These are phyloP conservation scores for Beta vulgaris DNA, from an alignment of 148 eudicot genomes.

Conservation along the genomic window DNA sequence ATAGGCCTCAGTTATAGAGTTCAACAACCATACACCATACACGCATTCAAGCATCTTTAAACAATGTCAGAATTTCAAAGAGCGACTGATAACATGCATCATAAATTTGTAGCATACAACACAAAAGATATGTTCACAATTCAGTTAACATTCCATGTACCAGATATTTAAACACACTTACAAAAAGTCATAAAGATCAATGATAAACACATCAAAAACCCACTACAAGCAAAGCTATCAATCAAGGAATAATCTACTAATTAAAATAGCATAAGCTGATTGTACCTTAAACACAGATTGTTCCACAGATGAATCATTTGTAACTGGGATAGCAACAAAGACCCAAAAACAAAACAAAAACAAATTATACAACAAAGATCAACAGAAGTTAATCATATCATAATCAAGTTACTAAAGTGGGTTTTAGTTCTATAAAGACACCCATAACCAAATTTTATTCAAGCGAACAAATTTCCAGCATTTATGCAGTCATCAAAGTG, in stretches of 20 bases:
- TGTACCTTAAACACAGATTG: conserved; percentile 54
- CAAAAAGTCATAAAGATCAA: background rate
- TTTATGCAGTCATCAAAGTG: background rate
- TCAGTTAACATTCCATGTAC: background rate
- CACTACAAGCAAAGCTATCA: background rate
- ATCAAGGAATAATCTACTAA: background rate
- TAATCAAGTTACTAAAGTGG: background rate
- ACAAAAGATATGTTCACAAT: background rate
- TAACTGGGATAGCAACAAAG: conserved; percentile 37
- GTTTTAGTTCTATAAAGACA: background rate
- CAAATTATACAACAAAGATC: background rate
- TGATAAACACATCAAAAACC: background rate
- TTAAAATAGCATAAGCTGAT: conserved; percentile 5
- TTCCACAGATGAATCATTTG: conserved; percentile 41
- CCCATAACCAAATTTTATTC: background rate
- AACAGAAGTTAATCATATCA: background rate
- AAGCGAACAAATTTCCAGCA: background rate
- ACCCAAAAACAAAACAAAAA: no score
- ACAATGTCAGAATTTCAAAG: background rate
- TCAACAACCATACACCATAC: background rate
- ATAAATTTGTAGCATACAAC: background rate
- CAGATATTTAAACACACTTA: background rate
- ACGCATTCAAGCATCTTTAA: background rate
- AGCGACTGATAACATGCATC: background rate
- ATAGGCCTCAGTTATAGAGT: background rate